phyloP scores from a whole-genome alignment of 2,329 filamentous ascomycete genomes.

The Amesomyces nigricolor region DNA sequence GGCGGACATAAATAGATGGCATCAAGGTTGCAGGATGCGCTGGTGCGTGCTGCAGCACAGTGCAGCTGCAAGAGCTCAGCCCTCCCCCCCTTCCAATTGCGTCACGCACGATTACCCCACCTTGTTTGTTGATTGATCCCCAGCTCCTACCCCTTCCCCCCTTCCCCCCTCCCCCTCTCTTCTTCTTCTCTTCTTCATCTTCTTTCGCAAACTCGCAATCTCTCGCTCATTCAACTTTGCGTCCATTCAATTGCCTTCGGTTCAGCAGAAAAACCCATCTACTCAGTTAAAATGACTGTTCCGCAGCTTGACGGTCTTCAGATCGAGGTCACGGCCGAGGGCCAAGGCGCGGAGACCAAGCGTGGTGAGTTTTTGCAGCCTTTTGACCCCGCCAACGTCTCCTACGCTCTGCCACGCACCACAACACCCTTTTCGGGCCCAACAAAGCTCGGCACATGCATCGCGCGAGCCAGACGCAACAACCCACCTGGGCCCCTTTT shows the following conservation, averaged over 20 bases:
- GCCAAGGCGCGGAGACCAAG: slow-evolving; percentile 21
- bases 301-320: slow-evolving; percentile 23
- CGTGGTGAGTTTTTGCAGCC: slow-evolving; percentile 21
- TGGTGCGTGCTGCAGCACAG: not conserved
- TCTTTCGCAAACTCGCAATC: slow-evolving; percentile 1
- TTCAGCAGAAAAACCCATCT: not conserved
- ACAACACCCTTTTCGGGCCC: not conserved
- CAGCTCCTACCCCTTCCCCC: slow-evolving; percentile 6
- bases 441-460: not conserved
- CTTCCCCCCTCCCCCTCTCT: not conserved
- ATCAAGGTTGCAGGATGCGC: not conserved
- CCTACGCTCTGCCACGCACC: too few relatives aligned
- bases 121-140: not conserved
- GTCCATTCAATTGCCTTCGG: slow-evolving; percentile 11
- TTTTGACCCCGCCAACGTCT: not conserved
- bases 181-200: slow-evolving; percentile 2
- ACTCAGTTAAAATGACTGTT: slow-evolving; percentile 23
- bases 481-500: too few relatives aligned
- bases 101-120: slow-evolving; percentile 18
- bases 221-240: not conserved
- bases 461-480: not conserved
- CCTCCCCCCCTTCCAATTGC: slow-evolving; percentile 17
- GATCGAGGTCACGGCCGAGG: slow-evolving; percentile 22
- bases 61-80: not conserved
- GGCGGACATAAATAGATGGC: too few relatives aligned